These are phyloP conservation scores for Nymphaea colorata DNA, from an alignment of 164 flowering plant species.

Conservation along the genomic window DNA sequence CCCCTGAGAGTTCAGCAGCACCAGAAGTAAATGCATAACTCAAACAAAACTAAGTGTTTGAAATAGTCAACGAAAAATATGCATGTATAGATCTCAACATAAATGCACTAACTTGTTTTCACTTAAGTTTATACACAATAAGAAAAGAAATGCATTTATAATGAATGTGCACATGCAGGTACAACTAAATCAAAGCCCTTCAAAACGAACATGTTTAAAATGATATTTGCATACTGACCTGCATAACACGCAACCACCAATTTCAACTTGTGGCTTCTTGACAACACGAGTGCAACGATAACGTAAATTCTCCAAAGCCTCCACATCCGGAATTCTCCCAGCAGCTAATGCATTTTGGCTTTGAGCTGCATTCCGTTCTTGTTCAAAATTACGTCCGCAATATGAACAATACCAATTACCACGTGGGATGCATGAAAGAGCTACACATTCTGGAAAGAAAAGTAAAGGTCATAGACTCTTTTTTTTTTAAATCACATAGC, in stretches of 20 bases:
- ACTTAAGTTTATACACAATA: too few species aligned
- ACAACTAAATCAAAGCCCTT: too few species aligned
- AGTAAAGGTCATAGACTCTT: conserved; percentile 1
- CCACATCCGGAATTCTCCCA: conserved; percentile 65
- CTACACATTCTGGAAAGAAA: conserved; percentile 51
- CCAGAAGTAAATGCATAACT: background rate
- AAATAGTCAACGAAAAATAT: background rate
- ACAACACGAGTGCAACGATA: conserved; percentile 68
- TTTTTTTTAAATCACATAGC: too few species aligned
- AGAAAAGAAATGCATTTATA: too few species aligned
- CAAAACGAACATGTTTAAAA: too few species aligned
- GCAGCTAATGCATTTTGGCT: conserved; percentile 77
- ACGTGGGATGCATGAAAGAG: conserved; percentile 28
- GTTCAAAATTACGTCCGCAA: conserved; percentile 41
- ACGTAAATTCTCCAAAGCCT: conserved; percentile 53
- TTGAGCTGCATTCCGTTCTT: conserved; percentile 38
- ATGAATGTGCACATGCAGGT: too few species aligned
- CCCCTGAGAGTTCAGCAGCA: conserved; percentile 27
- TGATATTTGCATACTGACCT: conserved; percentile 26
- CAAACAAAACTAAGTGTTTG: background rate
- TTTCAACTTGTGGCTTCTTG: conserved; percentile 26
- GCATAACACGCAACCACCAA: conserved; percentile 70
- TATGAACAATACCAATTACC: conserved; percentile 65
- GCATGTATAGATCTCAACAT: too few species aligned
- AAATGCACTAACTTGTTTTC: too few species aligned